These are phyloP conservation scores for Xylaria castorea DNA, from an alignment of 495 filamentous ascomycete species.

Conservation along the genomic window DNA sequence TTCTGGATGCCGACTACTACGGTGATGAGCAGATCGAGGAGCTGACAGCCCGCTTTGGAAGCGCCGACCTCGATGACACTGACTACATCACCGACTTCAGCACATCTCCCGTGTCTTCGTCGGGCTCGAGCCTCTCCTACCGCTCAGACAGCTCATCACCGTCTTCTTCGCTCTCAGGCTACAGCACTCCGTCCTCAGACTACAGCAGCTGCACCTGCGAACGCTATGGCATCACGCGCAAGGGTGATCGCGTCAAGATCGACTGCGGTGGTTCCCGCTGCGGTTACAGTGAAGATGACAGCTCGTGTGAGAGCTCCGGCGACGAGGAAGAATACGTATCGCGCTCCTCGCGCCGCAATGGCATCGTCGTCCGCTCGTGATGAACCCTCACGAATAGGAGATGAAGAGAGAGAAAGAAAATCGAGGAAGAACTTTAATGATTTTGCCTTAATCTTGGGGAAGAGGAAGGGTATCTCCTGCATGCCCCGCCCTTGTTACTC, in stretches of 20 bases:
- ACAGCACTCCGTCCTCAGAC: conserved; percentile 62
- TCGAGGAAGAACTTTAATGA: conserved; percentile 32
- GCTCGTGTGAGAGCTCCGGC: conserved; percentile 47
- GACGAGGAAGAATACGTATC: conserved; percentile 70
- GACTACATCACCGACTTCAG: conserved; percentile 63
- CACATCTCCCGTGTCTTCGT: conserved; percentile 70
- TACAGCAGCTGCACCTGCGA: conserved; percentile 79
- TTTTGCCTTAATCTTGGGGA: conserved; percentile 21
- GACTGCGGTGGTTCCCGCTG: conserved; percentile 90
- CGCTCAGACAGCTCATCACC: conserved; percentile 78
- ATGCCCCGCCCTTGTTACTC: not conserved
- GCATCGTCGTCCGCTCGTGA: conserved; percentile 71
- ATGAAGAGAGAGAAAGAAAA: conserved; percentile 32
- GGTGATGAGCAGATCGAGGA: conserved; percentile 70
- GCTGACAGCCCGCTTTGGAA: conserved; percentile 74
- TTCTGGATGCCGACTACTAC: conserved; percentile 79
- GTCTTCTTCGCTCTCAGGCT: conserved; percentile 75
- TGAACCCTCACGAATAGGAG: conserved; percentile 27
- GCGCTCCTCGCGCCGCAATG: conserved; percentile 70
- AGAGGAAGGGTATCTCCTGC: conserved; percentile 17
- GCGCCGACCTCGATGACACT: conserved; percentile 74
- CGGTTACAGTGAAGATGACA: conserved; percentile 73
- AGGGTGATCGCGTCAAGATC: conserved; percentile 88
- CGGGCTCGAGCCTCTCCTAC: conserved; percentile 75
- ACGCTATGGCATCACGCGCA: conserved; percentile 94